A percentile compares a stretch with the other conserved stretches of the same genome.
These are phyloP conservation scores for Xylaria multiplex DNA, from an alignment of 2,329 filamentous ascomycete genomes.

Conservation along the genomic window DNA sequence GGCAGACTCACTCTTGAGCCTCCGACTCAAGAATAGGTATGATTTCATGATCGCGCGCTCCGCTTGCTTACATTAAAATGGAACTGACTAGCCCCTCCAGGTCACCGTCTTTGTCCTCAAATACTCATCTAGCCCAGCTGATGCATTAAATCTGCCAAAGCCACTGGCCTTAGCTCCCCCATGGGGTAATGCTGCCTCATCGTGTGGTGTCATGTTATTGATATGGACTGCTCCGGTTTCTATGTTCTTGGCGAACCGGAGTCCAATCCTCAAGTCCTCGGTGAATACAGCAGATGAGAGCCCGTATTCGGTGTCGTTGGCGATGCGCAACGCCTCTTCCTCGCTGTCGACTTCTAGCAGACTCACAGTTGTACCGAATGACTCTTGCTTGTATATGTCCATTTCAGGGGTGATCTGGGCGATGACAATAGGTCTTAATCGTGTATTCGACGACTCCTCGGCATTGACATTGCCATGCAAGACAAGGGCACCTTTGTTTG, in stretches of 20 bases:
- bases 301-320: slow-evolving; percentile 77
- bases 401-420: slow-evolving; percentile 70
- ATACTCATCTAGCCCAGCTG: slow-evolving; percentile 47
- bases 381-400: slow-evolving; percentile 73
- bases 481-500: slow-evolving; percentile 66
- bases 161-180: slow-evolving; percentile 55
- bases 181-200: slow-evolving; percentile 56
- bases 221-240: slow-evolving; percentile 64
- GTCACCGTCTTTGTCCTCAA: slow-evolving; percentile 49
- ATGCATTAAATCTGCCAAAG: slow-evolving; percentile 55
- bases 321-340: slow-evolving; percentile 71
- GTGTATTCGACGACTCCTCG: slow-evolving; percentile 51
- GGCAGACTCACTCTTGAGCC: not conserved
- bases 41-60: slow-evolving; percentile 6
- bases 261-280: slow-evolving; percentile 63
- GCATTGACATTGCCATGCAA: slow-evolving; percentile 60
- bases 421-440: slow-evolving; percentile 68
- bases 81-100: slow-evolving; percentile 43
- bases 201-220: slow-evolving; percentile 57
- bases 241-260: slow-evolving; percentile 63
- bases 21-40: not conserved
- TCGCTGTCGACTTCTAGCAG: slow-evolving; percentile 67
- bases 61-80: slow-evolving; percentile 20
- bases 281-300: slow-evolving; percentile 73
- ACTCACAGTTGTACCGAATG: slow-evolving; percentile 72